phyloP scores from a whole-genome alignment of 495 filamentous ascomycete species.

The Daldinia bambusicola region DNA sequence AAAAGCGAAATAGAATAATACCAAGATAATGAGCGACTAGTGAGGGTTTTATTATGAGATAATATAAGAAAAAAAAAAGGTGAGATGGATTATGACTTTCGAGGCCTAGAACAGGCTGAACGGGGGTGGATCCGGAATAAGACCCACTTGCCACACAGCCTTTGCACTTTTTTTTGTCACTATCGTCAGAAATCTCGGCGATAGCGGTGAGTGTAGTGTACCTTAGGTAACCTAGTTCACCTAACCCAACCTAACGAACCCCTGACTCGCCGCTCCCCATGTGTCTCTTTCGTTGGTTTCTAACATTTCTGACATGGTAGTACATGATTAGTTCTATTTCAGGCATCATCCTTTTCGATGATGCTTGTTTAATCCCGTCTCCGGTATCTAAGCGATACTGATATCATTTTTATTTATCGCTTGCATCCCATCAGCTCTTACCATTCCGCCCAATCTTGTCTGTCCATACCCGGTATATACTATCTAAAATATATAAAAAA shows the following conservation, averaged over 20 bases:
- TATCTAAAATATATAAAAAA: slow-evolving; percentile 38
- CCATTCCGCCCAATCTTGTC: slow-evolving; percentile 7
- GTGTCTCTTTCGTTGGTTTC: slow-evolving; percentile 33
- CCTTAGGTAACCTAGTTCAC: no score
- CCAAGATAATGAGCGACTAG: slow-evolving; percentile 7
- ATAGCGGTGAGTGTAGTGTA: slow-evolving; percentile 26
- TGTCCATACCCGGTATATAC: no score
- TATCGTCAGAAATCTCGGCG: slow-evolving; percentile 36
- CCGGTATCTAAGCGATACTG: no score
- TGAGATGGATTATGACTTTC: slow-evolving; percentile 17
- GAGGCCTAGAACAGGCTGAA: slow-evolving; percentile 26
- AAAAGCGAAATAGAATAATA: slow-evolving; percentile 15
- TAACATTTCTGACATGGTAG: neutral
- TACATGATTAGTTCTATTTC: no score
- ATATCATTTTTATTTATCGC: slow-evolving; percentile 51
- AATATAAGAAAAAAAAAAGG: neutral
- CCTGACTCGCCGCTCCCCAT: slow-evolving; percentile 27
- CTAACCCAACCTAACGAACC: neutral
- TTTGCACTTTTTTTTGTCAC: slow-evolving; percentile 9
- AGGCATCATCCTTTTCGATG: neutral
- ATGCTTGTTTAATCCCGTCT: slow-evolving; percentile 37
- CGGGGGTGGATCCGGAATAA: slow-evolving; percentile 20
- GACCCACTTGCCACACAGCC: slow-evolving; percentile 28
- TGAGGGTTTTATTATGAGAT: slow-evolving; percentile 15
- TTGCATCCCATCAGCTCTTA: slow-evolving; percentile 61